Conservation (phyloP, 352 stramenopile genomes). For the Phytophthora vignae region DNA sequence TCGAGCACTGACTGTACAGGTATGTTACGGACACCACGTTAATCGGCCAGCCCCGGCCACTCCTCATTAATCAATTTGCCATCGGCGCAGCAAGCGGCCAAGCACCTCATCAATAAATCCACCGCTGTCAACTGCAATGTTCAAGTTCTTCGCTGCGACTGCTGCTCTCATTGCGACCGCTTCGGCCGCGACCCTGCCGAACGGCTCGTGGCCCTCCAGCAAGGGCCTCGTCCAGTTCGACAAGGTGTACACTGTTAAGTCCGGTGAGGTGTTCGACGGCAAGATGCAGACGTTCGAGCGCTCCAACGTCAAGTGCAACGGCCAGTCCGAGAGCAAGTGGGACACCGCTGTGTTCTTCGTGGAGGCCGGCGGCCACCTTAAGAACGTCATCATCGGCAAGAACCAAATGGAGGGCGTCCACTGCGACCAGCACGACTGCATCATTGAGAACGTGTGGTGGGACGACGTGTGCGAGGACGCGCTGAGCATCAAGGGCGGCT, state of each 20-base stretch:
- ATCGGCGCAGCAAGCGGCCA: slow-evolving; percentile 1
- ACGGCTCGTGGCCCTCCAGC: slow-evolving; percentile 25
- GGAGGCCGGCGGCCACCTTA: no score
- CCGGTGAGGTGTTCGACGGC: slow-evolving; percentile 14
- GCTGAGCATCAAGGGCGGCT: not conserved
- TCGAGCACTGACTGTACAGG: not conserved
- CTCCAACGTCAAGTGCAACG: not conserved
- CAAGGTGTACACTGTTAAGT: slow-evolving; percentile 12
- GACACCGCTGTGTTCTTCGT: no score
- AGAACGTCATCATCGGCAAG: not conserved
- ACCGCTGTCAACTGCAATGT: not conserved
- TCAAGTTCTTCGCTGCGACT: slow-evolving; percentile 13
- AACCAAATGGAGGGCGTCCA: not conserved
- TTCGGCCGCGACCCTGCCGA: not conserved
- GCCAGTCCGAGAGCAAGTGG: no score
- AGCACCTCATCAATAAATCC: not conserved
- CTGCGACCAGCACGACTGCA: not conserved
- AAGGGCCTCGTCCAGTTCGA: slow-evolving; percentile 21
- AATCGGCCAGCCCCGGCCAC: not conserved
- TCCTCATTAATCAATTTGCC: slow-evolving; percentile 5
- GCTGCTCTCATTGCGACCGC: slow-evolving; percentile 14
- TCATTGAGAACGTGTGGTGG: slow-evolving; percentile 1
- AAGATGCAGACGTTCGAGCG: slow-evolving; percentile 17
- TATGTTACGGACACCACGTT: no score
- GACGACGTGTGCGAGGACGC: not conserved